These are phyloP conservation scores for Silene conica DNA, from an alignment of 148 eudicot genomes.

Conservation along the genomic window DNA sequence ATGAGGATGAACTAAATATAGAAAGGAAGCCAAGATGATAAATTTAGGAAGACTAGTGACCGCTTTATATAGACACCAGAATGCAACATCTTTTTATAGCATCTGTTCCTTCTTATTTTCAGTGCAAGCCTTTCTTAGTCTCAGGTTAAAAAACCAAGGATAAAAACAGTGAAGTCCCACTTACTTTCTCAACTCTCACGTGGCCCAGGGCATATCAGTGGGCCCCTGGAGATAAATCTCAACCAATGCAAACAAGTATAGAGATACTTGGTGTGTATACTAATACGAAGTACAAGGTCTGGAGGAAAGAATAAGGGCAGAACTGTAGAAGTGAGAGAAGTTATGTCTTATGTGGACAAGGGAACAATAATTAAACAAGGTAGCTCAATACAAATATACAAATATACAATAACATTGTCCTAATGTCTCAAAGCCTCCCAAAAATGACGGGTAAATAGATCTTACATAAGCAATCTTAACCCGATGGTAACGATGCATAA, in stretches of 20 bases:
- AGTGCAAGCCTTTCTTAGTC: not conserved
- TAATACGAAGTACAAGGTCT: too few relatives aligned
- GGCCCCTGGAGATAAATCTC: not conserved
- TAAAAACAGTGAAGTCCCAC: slow-evolving; percentile 7
- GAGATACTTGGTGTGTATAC: too few relatives aligned
- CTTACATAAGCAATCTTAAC: too few relatives aligned
- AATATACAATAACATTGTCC: too few relatives aligned
- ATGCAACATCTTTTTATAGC: slow-evolving; percentile 7
- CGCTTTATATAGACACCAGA: slow-evolving; percentile 18
- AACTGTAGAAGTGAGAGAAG: too few relatives aligned
- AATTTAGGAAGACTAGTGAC: not conserved
- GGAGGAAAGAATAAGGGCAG: too few relatives aligned
- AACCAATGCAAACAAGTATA: not conserved
- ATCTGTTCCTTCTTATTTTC: slow-evolving; percentile 18
- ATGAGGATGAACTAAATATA: not conserved
- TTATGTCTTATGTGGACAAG: too few relatives aligned
- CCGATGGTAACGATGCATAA: too few relatives aligned
- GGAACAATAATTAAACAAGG: too few relatives aligned
- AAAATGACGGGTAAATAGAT: too few relatives aligned
- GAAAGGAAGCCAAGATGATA: not conserved
- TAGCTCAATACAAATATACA: too few relatives aligned
- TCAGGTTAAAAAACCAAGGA: not conserved
- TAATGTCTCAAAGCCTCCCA: too few relatives aligned
- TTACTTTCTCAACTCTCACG: slow-evolving; percentile 6
- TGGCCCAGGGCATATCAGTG: slow-evolving; percentile 18